Base-by-base conservation (phyloP, 2,329 filamentous ascomycete species). In the Aspergillus pseudotamarii region DNA sequence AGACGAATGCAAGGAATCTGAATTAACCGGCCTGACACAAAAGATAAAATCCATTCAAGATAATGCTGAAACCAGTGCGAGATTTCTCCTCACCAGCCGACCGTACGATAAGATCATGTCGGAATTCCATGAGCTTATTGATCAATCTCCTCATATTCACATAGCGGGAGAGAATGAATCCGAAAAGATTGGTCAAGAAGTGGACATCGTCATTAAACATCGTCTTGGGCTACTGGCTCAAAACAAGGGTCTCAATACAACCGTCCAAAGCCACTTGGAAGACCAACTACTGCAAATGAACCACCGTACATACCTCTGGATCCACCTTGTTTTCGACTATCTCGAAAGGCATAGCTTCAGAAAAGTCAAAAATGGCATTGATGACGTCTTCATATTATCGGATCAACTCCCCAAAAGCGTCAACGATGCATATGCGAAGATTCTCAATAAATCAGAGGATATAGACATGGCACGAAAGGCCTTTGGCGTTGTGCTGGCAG, bases 21-120 rank as follows among this genome's bases (percentile, higher is more conserved):
- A 77, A 1, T 68, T 73, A 16, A 3, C 34, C 14, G 51, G 59
- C 34, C 57, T 76, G 9, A 60, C 76, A 32, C 36, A 26, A 14
- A 41, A 41, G 16, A n/a, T 41, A 2, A 10, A 41, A 16, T 16
- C 14, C 19, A 16, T 16, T 8, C 19, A 16, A 16, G 6, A 2
- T 5, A 16, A n/a, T 4, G 16, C n/a, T n/a, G 34, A 32, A 12
- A 38, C 32, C 21, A 65, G 55, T 32, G 11, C 80, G 5, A 80
- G 74, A 48, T 77, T 73, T 62, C 68, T 81, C 10, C 55, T 81
- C 4, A 80, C 77, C 1, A 74, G 74, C 60, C 74, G 78, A 0
- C 77, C 77, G 4, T 77, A 79, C 63, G 50, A 71, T 0, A 55
- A 72, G 1, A 75, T 79, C 26, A 36, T 73, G 21, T 60, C 50